Evolutionary conservation across 176 grass and related monocot species (phyloP), one percentile per base, ranked within the genome.

Genomic region (Poa annua): DNA sequence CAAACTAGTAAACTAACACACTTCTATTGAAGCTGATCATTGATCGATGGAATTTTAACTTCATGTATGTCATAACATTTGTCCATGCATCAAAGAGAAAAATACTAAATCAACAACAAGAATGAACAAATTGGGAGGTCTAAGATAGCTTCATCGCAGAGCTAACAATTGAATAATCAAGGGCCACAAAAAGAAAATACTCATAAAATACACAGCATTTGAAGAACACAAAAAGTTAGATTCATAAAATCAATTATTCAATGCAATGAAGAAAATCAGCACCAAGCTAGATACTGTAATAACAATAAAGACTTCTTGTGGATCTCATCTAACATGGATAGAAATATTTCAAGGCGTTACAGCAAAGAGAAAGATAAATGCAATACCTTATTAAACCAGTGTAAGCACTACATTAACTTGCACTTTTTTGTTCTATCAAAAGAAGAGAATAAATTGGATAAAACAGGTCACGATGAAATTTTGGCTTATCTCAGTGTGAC

Each of bases 281-380:
- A 71, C 39, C 57, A 9, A 62, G 20, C 63, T 47, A 89, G 54
- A 35, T 15, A 81, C 36, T 47, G 8, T 64, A 57, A 7, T 25
- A 77, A 38, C 9, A 72, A 66, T 7, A 65, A 47, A 14, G 13
- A 15, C 59, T 50, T 74, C 8, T 51, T 50, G 54, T n/a, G 19
- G 63, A 78, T 75, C 44, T 79, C 38, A 42, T 83, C 53, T 79
- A 74, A 78, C 82, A 22, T 39, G 32, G 62, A 77, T 42, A 66
- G 12, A 51, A 65, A 74, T 0, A 10, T 15, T 21, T 86, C 60
- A 54, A 16, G 11, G 66, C 36, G 24, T 54, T 48, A 74, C 13
- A 48, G 7, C 47, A 41, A 3, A 15, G 26, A 14, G 29, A 51
- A 69, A 68, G 17, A 57, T 53, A 49, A 74, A 76, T 29, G 5